Conservation (phyloP, 495 filamentous ascomycete species). For the Massariosphaeria phaeospora region DNA sequence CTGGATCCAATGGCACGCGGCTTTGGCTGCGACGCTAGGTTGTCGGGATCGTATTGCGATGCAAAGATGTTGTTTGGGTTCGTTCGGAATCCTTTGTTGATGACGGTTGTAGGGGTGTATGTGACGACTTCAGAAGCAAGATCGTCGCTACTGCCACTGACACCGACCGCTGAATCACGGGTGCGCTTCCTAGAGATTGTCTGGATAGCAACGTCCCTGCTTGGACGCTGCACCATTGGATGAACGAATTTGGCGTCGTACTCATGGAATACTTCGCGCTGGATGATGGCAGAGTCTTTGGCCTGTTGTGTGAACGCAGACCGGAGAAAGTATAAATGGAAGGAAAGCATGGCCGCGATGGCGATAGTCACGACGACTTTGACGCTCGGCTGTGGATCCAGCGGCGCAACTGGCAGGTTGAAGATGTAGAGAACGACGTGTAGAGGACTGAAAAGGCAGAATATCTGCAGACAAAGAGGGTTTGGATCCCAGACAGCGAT, state of each 20-base stretch:
- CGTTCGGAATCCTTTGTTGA: constrained; percentile 77
- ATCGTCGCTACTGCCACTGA: constrained; percentile 37
- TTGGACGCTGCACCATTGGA: constrained; percentile 72
- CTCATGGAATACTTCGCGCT: constrained; percentile 88
- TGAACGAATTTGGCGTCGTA: constrained; percentile 96
- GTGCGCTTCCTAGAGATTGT: constrained; percentile 33
- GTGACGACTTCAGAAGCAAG: constrained; percentile 53
- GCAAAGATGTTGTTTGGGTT: constrained; percentile 85
- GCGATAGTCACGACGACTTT: constrained; percentile 76
- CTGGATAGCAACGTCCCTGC: constrained; percentile 81
- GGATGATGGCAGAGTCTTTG: constrained; percentile 77
- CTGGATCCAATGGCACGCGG: constrained; percentile 16
- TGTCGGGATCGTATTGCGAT: constrained; percentile 70
- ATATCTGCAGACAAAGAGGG: constrained; percentile 73
- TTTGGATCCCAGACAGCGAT: constrained; percentile 88
- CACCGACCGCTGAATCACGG: constrained; percentile 12
- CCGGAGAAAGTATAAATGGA: constrained; percentile 68
- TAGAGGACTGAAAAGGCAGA: constrained; percentile 88
- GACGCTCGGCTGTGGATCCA: constrained; percentile 74
- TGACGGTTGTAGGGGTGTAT: constrained; percentile 71
- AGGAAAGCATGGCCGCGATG: constrained; percentile 65
- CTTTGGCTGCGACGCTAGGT: constrained; percentile 20
- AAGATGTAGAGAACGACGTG: constrained; percentile 86
- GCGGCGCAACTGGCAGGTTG: constrained; percentile 69
- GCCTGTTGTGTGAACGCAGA: constrained; percentile 71